Evolutionary conservation across 1,284 basidiomycete genomes (phyloP), one percentile per base, ranked within the genome.

Genomic region (Clitocybe nebularis): DNA sequence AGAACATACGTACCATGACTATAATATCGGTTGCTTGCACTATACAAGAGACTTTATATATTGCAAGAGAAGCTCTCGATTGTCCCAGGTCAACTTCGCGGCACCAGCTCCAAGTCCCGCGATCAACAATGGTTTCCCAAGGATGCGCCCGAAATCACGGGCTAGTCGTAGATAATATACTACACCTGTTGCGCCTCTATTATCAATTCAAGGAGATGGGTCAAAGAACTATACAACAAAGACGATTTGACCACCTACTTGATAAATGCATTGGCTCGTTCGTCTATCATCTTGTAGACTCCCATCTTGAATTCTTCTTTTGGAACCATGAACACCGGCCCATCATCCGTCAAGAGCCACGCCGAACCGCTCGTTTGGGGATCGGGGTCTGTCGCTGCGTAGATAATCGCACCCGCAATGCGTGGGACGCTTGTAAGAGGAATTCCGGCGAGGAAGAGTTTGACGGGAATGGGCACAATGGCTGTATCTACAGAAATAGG

Each of bases 341-440:
- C 72, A 47, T 75, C 65, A 49, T 79, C 75, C 3, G 66, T 64
- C 21, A 80, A 56, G 6, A 75, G 49, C 61, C 71, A 78, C 0
- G 71, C 64, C 38, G 62, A 63, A 2, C 74, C 77, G 46, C 64
- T 72, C 11, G 71, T 71, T 13, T 58, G 57, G 13, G 61, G 60
- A 49, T 76, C 68, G 2, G 69, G 64, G 45, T 78, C 64, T 3
- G 74, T 74, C 22, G 75, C 75, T 39, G 72, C 67, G 46, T 70
- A 68, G 46, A 79, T 67, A 35, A 77, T 71, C 1, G 76, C 68
- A 3, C 68, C 71, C n/a, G 72, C 74, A 22, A 79, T 63, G 22
- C 74, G 69, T 6, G 60, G 52, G 5, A 77, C 61, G n/a, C 75
- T 69, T 1, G 69, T 67, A 17, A 72, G 52, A 4, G 79, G 79